Percentiles rank a stretch among this genome's conserved stretches.
phyloP scores from a whole-genome alignment of 2,329 filamentous ascomycete species.

The Xylariaceae sp. region DNA sequence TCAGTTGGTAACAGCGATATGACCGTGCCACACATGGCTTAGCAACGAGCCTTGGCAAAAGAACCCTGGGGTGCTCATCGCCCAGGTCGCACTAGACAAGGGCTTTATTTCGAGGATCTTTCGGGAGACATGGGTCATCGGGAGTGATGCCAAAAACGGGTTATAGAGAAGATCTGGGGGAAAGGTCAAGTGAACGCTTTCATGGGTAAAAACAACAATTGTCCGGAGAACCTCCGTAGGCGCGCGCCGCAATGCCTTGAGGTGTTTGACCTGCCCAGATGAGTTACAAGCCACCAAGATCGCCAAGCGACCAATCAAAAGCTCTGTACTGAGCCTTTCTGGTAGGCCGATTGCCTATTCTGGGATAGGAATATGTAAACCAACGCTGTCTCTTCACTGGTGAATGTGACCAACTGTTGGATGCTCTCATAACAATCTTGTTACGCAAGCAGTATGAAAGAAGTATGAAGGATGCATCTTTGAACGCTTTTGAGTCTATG shows the following conservation, averaged over 20 bases:
- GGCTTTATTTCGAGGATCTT: constrained; percentile 18
- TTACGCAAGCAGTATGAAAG: no score
- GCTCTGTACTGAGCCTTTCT: background rate
- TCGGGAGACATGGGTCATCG: constrained; percentile 15
- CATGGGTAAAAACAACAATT: constrained; percentile 14
- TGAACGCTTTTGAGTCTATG: no score
- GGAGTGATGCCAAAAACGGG: constrained; percentile 26
- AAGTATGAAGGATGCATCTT: no score
- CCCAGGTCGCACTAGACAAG: constrained; percentile 24
- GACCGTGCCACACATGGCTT: constrained; percentile 17
- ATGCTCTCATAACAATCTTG: no score
- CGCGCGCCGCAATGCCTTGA: constrained; percentile 1
- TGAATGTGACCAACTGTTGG: background rate
- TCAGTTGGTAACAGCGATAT: constrained; percentile 7
- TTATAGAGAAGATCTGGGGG: constrained; percentile 14
- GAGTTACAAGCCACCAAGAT: constrained; percentile 7
- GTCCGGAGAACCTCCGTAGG: constrained; percentile 29
- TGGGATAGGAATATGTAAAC: no score
- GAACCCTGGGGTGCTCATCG: no score
- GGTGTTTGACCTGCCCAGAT: constrained; percentile 22
- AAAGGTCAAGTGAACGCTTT: constrained; percentile 11
- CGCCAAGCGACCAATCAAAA: constrained; percentile 5
- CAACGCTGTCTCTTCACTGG: no score
- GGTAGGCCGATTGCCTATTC: background rate
- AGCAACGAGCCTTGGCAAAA: constrained; percentile 14